Evolutionary conservation across 257 asterid species (phyloP), one percentile per base, ranked within the genome.

Genomic region (Buddleja alternifolia): DNA sequence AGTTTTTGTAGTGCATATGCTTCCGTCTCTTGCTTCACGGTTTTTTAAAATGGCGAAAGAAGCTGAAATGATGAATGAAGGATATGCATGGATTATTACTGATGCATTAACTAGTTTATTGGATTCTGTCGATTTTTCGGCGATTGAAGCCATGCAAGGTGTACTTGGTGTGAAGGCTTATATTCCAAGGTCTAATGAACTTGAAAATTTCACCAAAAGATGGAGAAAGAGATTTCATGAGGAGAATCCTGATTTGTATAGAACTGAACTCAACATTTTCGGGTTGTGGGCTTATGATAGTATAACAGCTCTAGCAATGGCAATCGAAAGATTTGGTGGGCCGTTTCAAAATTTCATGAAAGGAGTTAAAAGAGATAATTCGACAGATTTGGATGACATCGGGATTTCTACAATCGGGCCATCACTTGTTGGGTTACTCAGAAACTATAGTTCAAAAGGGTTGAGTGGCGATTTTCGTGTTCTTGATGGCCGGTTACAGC

Each of bases 251-350:
- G 73, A 81, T 4, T 15, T 54, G 59, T 80, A 74, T 58, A 63
- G 36, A 50, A 36, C 73, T 17, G 70, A 79, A 8, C 69, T 70
- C 11, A 79, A 77, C 68, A 79, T 75, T 40, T 83, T 74, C 4
- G 92, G 88, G 39, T 25, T 79, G 50, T 83, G 84, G 92, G 89
- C 85, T 3, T 85, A 85, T 45, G 87, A 85, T 46, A 72, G 78
- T 46, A 59, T 32, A 0, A 53, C 24, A 19, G 78, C 79, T 32
- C 45, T 85, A 29, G 87, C 87, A 9, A 68, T 24, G 53, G 85
- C 76, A 51, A 19, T 75, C 10, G 84, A 81, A 53, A 63, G 32
- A 41, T 70, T 62, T 25, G 75, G 81, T 12, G 61, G 40, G 12
- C 29, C 50, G 47, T 42, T 12, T 14, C 71, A 73, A 10, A 47